phyloP scores from a whole-genome alignment of 257 asterid genomes.

The Solanum megistacrolobum region DNA sequence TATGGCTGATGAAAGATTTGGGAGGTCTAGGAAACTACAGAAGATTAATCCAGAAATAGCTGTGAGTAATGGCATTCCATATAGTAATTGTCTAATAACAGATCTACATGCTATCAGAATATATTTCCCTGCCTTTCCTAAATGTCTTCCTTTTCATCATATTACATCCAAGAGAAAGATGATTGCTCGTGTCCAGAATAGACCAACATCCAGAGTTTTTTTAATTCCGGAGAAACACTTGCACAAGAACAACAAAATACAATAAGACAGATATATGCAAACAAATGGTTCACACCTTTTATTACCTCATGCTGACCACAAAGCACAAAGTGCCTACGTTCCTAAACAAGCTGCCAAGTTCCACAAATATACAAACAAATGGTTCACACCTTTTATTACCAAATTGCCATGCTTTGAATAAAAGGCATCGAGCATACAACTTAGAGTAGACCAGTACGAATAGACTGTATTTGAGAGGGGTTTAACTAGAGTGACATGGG shows the following conservation, averaged over 20 bases:
- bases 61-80: not conserved
- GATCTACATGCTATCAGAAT: not conserved
- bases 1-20: conserved; percentile 72
- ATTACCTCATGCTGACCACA: not conserved
- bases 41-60: conserved; percentile 7
- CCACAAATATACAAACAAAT: not conserved
- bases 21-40: conserved; percentile 82
- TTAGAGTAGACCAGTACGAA: not conserved
- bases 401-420: not conserved
- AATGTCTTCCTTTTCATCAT: not conserved
- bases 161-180: not conserved
- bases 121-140: not conserved
- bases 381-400: not conserved
- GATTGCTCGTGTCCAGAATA: not conserved
- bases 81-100: not conserved
- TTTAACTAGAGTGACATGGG: not conserved
- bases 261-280: not conserved
- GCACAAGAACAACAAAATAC: not conserved
- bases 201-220: not conserved
- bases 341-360: not conserved
- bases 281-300: not conserved
- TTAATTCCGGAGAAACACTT: not conserved
- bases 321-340: not conserved
- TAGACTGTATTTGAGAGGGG: not conserved
- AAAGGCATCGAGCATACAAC: not conserved